Conservation (phyloP, 1,139 yeast genomes). For the Hyphopichia khmerensis region DNA sequence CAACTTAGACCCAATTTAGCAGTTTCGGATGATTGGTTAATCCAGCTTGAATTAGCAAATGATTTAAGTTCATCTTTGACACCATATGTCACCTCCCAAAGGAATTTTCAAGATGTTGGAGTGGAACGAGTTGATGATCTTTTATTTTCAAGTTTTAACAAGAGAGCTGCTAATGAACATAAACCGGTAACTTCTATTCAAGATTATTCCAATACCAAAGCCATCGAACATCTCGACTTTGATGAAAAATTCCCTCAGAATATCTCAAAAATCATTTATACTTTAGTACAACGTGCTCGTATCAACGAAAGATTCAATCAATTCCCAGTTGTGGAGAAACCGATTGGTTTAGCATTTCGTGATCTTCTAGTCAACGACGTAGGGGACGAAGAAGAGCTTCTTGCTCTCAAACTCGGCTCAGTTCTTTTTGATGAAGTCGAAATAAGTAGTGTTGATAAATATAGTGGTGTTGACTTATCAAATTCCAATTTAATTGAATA, state of each 20-base stretch:
- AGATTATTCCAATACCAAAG: conserved; percentile 11
- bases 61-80: conserved; percentile 51
- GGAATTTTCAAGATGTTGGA: conserved; percentile 18
- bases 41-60: conserved; percentile 59
- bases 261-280: conserved; percentile 18
- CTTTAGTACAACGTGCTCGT: conserved; percentile 19
- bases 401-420: conserved; percentile 12
- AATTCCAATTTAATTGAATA: conserved; percentile 22
- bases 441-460: conserved; percentile 4
- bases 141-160: conserved; percentile 52
- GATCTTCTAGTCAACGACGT: conserved; percentile 17
- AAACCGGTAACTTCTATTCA: conserved; percentile 20
- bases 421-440: conserved; percentile 20
- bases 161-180: conserved; percentile 16
- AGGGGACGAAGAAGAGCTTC: conserved; percentile 13
- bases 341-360: conserved; percentile 22
- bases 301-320: conserved; percentile 22
- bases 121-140: conserved; percentile 45
- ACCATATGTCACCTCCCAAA: conserved; percentile 19
- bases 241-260: conserved; percentile 18
- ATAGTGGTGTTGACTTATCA: conserved; percentile 17
- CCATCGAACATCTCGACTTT: conserved; percentile 11
- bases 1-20: conserved; percentile 40
- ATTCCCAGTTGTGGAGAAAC: conserved; percentile 23
- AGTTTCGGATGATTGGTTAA: conserved; percentile 60